Evolutionary conservation across 495 filamentous ascomycete genomes (phyloP).

Genomic region (Apodospora peruviana): DNA sequence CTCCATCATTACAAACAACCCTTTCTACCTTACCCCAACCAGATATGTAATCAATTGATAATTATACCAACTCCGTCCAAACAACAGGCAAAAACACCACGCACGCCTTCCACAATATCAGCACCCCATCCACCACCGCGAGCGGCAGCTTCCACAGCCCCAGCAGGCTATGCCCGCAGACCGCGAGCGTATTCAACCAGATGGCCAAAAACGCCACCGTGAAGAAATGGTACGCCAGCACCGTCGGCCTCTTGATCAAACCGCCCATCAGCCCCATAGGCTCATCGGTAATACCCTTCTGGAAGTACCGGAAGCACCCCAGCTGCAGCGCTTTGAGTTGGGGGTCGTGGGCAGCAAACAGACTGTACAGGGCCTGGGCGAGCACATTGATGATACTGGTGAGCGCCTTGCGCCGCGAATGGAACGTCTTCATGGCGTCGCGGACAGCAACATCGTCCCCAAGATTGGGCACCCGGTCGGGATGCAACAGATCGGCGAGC

Average conservation of each 20-base stretch:
- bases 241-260: constrained; percentile 67
- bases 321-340: constrained; percentile 75
- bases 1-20: too few relatives aligned
- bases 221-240: constrained; percentile 92
- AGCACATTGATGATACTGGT: constrained; percentile 93
- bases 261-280: constrained; percentile 82
- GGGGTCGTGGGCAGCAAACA: constrained; percentile 82
- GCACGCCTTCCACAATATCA: constrained; percentile 82
- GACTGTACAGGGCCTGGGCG: constrained; percentile 80
- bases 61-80: constrained; percentile 44
- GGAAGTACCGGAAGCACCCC: constrained; percentile 93
- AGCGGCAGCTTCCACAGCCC: constrained; percentile 57
- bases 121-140: constrained; percentile 52
- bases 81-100: constrained; percentile 86
- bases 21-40: too few relatives aligned
- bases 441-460: constrained; percentile 57
- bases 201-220: constrained; percentile 84
- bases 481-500: constrained; percentile 64
- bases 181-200: constrained; percentile 61
- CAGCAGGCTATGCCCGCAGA: constrained; percentile 28
- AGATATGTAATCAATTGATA: too few relatives aligned
- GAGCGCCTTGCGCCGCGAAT: constrained; percentile 79
- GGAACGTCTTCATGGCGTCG: constrained; percentile 67
- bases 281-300: constrained; percentile 67
- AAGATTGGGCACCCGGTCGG: constrained; percentile 60